Base-by-base conservation (phyloP, 129 eudicot genomes). In the Chrysanthemum lavandulifolium region DNA sequence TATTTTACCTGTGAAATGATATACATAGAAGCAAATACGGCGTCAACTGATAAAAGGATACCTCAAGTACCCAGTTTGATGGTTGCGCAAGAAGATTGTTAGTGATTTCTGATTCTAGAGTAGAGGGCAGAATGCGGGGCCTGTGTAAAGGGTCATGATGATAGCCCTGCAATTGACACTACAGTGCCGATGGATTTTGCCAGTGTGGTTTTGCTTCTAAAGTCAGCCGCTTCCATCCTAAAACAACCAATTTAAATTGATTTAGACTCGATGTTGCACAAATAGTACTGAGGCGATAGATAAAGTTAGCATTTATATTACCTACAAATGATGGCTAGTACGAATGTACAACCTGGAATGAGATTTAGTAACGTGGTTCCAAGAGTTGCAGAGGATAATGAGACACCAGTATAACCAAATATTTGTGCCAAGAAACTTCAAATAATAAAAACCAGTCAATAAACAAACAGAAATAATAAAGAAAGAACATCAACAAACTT, bases 281-380 rank as follows among this genome's bases (percentile, higher is more conserved):
- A 55, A 53, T 53, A 53, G 1, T 13, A 21, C 16, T 23, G 40
- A 40, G 58, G 68, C 58, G 50, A 73, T n/a, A n/a, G n/a, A 61
- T 31, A 33, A 69, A 48, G 43, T n/a, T n/a, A 62, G 54, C n/a
- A 49, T 21, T 15, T 10, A 15, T 12, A 53, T 70, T 61, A 92
- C 98, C 98, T 81, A 78, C 80, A 89, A 61, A 93, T 48, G 67
- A 82, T 67, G 63, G 98, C 90, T 33, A 93, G 87, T 61, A 89
- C 25, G 81, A 93, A 93, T 6, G 96, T 93, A 50, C 87, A 85
- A 49, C 95, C 96, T 4, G 96, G 98, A 61, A 84, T 83, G 79
- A 93, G 96, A 68, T 92, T 92, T 77, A 89, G 90, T 83, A 92
- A 77, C 16, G 95, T 84, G 0, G 96, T 72, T 69, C 83, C 95